These are phyloP conservation scores for Aegilops sharonensis DNA, from an alignment of 176 grass and related monocot genomes.

Conservation along the genomic window DNA sequence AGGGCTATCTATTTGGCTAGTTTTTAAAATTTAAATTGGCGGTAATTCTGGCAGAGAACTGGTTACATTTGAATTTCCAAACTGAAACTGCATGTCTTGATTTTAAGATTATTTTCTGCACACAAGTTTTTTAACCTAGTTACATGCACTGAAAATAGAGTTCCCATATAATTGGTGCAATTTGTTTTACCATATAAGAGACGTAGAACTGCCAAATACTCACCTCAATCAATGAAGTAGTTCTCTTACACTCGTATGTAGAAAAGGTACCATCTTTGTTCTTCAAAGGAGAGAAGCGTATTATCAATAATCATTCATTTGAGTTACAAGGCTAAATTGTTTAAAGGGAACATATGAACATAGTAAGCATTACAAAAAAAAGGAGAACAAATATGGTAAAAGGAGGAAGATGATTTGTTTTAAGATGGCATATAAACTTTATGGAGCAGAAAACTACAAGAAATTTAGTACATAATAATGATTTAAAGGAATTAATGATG, in stretches of 20 bases:
- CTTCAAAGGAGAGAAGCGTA: slow-evolving; percentile 11
- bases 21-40: background rate
- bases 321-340: background rate
- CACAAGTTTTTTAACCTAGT: no score
- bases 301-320: background rate
- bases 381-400: no score
- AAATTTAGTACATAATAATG: background rate
- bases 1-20: background rate
- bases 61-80: background rate
- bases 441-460: no score
- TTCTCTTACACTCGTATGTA: slow-evolving; percentile 36
- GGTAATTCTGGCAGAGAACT: background rate
- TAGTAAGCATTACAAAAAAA: no score
- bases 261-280: slow-evolving; percentile 41
- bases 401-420: background rate
- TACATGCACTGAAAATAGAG: background rate
- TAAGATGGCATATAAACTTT: background rate
- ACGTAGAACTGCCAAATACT: background rate
- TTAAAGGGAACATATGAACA: background rate
- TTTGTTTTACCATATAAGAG: background rate
- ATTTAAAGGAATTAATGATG: no score
- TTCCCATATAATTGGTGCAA: background rate
- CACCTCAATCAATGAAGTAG: slow-evolving; percentile 50
- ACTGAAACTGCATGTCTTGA: background rate
- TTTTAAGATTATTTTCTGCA: background rate